Evolutionary conservation across 352 stramenopile genomes (phyloP).

Genomic region (Globisporangium viniferum): DNA sequence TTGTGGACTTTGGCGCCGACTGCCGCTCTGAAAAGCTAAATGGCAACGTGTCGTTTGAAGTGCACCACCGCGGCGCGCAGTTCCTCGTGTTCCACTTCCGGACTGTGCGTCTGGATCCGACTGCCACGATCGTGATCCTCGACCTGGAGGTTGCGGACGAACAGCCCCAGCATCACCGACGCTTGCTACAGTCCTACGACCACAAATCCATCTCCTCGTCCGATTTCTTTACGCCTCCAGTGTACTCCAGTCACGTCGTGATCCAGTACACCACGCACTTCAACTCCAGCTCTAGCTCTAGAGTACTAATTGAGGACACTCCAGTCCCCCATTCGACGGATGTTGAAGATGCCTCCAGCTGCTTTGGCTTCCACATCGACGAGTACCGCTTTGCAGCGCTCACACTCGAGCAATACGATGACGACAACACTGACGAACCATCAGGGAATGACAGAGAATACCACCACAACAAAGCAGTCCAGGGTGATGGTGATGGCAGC

Average conservation of each 20-base stretch:
- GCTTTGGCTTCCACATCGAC: slow-evolving; percentile 37
- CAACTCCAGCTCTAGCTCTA: background rate
- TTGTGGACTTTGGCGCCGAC: background rate
- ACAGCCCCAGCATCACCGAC: background rate
- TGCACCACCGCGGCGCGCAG: slow-evolving; percentile 24
- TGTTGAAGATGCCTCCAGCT: background rate
- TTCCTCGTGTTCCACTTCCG: slow-evolving; percentile 38
- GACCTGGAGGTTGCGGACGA: slow-evolving; percentile 9
- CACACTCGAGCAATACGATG: background rate
- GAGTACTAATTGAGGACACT: background rate
- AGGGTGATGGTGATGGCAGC: background rate
- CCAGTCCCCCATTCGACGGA: background rate
- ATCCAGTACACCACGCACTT: slow-evolving; percentile 20
- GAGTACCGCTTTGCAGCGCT: slow-evolving; percentile 26
- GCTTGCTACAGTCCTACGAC: slow-evolving; percentile 3
- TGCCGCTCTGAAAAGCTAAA: background rate
- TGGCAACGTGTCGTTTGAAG: slow-evolving; percentile 12
- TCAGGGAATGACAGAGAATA: background rate
- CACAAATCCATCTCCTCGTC: background rate
- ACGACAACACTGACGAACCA: slow-evolving; percentile 4
- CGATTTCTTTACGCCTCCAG: slow-evolving; percentile 22
- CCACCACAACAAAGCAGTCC: background rate
- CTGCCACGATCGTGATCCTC: slow-evolving; percentile 20
- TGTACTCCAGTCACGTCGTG: slow-evolving; percentile 10
- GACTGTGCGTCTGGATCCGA: slow-evolving; percentile 21